Evolutionary conservation across 257 asterid genomes (phyloP).

Genomic region (Lithospermum erythrorhizon): DNA sequence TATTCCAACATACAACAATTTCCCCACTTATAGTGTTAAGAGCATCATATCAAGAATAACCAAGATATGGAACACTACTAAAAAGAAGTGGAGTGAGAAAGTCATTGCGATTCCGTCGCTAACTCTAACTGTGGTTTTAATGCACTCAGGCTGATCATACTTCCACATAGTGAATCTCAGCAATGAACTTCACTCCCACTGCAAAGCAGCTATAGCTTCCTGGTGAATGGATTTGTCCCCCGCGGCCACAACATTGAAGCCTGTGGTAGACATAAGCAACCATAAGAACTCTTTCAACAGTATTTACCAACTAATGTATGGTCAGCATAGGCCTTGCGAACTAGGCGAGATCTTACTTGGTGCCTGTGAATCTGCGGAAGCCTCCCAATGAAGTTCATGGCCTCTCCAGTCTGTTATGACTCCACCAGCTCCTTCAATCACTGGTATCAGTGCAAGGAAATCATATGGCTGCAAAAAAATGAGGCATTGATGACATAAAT

Average conservation of each 20-base stretch:
- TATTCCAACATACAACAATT: no score
- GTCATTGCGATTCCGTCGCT: no score
- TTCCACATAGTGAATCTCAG: not conserved
- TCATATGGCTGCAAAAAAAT: constrained; percentile 69
- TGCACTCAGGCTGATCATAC: not conserved
- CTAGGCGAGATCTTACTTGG: constrained; percentile 32
- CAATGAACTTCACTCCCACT: constrained; percentile 30
- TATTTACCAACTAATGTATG: not conserved
- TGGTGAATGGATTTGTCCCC: constrained; percentile 59
- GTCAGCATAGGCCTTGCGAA: not conserved
- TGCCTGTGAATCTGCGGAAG: constrained; percentile 53
- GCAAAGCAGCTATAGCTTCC: constrained; percentile 48
- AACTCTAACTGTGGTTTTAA: not conserved
- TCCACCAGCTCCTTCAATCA: constrained; percentile 96
- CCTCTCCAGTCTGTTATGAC: constrained; percentile 86
- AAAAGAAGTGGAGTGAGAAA: no score
- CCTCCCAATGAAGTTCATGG: constrained; percentile 60
- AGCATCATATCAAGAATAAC: not conserved
- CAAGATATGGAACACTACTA: not conserved
- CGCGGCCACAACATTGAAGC: constrained; percentile 76
- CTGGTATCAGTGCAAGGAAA: constrained; percentile 86
- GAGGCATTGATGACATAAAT: not conserved
- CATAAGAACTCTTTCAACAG: not conserved
- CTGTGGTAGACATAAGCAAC: constrained; percentile 23
- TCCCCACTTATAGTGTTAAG: not conserved